phyloP scores from a whole-genome alignment of 371 early-diverging fungal genomes.

The Umbelopsis sp. region DNA sequence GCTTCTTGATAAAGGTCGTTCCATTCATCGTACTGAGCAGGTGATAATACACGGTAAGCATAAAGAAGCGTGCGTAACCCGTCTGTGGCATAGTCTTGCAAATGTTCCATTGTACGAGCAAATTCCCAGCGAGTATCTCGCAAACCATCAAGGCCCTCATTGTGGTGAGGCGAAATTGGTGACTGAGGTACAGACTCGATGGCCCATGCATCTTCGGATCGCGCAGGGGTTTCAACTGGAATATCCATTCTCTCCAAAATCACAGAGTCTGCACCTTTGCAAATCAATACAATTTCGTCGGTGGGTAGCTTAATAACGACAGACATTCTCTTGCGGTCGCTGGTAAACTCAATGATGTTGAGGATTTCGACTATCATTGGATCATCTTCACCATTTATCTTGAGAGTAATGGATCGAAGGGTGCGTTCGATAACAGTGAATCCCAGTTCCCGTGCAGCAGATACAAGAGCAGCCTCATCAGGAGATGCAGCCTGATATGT shows the following conservation, averaged over 20 bases:
- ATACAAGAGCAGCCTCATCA: constrained; percentile 93
- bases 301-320: constrained; percentile 66
- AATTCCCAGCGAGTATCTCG: constrained; percentile 53
- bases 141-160: constrained; percentile 41
- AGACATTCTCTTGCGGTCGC: constrained; percentile 86
- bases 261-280: constrained; percentile 97
- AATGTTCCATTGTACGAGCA: constrained; percentile 56
- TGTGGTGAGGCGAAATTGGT: constrained; percentile 1
- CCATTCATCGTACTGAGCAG: constrained; percentile 70
- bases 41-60: constrained; percentile 73
- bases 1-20: constrained; percentile 67
- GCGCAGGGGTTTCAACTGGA: neutral
- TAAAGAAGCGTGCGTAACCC: constrained; percentile 86
- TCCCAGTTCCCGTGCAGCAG: constrained; percentile 88
- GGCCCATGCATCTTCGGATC: neutral
- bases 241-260: constrained; percentile 69
- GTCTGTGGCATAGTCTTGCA: constrained; percentile 88
- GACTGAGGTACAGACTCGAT: neutral
- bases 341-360: constrained; percentile 83
- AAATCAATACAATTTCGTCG: constrained; percentile 78
- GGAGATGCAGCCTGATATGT: constrained; percentile 93
- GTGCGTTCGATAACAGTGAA: constrained; percentile 80
- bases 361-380: constrained; percentile 56
- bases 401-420: constrained; percentile 61
- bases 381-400: constrained; percentile 71